Base-by-base conservation (phyloP, 345 rosid species). In the Cardamine occulta region DNA sequence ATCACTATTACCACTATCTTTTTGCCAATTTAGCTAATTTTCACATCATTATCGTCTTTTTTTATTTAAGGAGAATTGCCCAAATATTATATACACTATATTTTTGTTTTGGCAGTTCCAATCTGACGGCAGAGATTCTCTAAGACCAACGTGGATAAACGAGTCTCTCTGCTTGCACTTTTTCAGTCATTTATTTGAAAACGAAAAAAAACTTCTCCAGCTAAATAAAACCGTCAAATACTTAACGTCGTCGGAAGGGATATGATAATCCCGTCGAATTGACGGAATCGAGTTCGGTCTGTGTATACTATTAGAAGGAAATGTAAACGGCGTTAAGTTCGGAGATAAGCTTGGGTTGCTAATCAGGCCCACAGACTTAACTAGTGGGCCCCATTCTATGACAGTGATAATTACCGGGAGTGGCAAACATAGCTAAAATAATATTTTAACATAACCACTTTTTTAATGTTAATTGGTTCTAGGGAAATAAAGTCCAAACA, bases 151-250 rank as follows among this genome's bases (percentile, higher is more conserved):
- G 83, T 83, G 83, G 88, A 62, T 24, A 31, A 23, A n/a, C 10
- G 47, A 70, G 65, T n/a, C n/a, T 37, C 29, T 15, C 32, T 67
- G 71, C 80, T 81, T 83, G 81, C 42, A 56, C 85, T 79, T 81
- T 82, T 84, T 73, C 69, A 61, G 57, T 68, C 52, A 45, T 32
- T 42, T 68, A 14, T 8, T 10, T 9, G 12, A 37, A 19, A 48
- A 63, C 21, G 23, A 24, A 62, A 63, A 19, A 42, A 1, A 12
- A 5, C 8, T 5, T 44, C 8, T 44, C 49, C 49, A 5, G 7
- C 48, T 23, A 23, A 71, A 15, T 21, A 32, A 48, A 52, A 64
- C 76, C 15, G 54, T 75, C 57, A 17, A 10, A 13, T 12, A 2
- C 5, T 5, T 55, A 80, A 85, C 80, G 28, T 26, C 28, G 28